Percentiles rank a stretch among this genome's conserved stretches.
Conservation (phyloP, 192 early-diverging fungal species). For the Coemansia sp. region DNA sequence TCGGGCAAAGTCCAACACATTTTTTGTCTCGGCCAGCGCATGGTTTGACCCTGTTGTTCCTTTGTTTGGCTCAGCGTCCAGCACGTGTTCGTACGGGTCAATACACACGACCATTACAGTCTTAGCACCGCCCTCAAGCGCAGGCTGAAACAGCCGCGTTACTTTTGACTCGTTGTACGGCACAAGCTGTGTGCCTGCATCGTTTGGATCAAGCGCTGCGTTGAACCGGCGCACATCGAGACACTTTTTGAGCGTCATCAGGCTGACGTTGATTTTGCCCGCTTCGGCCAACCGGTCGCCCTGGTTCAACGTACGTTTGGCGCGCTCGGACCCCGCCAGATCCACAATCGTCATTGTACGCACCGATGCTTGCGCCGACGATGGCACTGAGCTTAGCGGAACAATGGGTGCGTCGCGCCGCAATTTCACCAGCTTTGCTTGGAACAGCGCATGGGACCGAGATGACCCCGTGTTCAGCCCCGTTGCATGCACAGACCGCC, state of each 20-base stretch:
- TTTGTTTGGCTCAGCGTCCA: conserved; percentile 5
- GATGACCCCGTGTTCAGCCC: conserved; percentile 59
- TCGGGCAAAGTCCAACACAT: conserved; percentile 63
- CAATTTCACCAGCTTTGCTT: conserved; percentile 62
- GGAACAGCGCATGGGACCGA: conserved; percentile 68
- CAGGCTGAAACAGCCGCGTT: conserved; percentile 66
- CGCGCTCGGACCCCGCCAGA: conserved; percentile 69
- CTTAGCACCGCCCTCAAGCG: conserved; percentile 61
- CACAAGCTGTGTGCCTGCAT: conserved; percentile 35
- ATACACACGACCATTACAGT: conserved; percentile 65
- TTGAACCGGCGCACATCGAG: conserved; percentile 65
- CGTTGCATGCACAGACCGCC: conserved; percentile 61
- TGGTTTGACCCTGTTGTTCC: background rate
- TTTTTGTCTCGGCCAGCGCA: conserved; percentile 49
- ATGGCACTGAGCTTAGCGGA: conserved; percentile 1
- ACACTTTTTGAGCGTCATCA: conserved; percentile 72
- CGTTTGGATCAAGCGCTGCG: conserved; percentile 12
- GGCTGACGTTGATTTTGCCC: conserved; percentile 67
- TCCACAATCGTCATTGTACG: conserved; percentile 64
- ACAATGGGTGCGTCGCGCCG: conserved; percentile 46
- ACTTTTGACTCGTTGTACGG: conserved; percentile 69
- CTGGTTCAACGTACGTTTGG: conserved; percentile 54
- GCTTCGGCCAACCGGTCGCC: conserved; percentile 65
- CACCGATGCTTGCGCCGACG: conserved; percentile 26
- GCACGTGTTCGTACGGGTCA: conserved; percentile 60